A percentile compares a stretch with the other conserved stretches of the same genome.
Evolutionary conservation across 2,329 filamentous ascomycete species (phyloP).

Genomic region (Stagonosporopsis rhizophila): DNA sequence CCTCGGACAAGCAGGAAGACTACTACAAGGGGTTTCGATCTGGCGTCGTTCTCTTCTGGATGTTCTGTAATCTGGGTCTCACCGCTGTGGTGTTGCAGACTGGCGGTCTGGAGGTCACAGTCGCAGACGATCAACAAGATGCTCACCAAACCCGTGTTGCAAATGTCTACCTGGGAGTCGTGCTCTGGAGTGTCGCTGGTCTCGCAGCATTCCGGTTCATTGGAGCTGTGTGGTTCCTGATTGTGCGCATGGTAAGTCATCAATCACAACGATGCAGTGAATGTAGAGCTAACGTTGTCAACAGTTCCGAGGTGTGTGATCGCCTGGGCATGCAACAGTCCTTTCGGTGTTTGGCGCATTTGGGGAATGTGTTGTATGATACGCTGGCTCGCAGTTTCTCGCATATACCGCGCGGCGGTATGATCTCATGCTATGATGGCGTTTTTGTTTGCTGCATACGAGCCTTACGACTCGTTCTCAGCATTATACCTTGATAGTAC

Average conservation of each 20-base stretch:
- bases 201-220: slow-evolving; percentile 86
- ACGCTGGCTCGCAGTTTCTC: neutral
- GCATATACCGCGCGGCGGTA: neutral
- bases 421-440: slow-evolving; percentile 9
- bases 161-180: slow-evolving; percentile 83
- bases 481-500: slow-evolving; percentile 20
- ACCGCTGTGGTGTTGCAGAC: slow-evolving; percentile 85
- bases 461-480: slow-evolving; percentile 18
- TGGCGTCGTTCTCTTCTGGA: slow-evolving; percentile 91
- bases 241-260: slow-evolving; percentile 57
- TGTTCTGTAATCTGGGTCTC: slow-evolving; percentile 92
- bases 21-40: slow-evolving; percentile 98
- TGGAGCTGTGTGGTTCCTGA: slow-evolving; percentile 89
- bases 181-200: slow-evolving; percentile 87
- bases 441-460: slow-evolving; percentile 12
- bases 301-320: slow-evolving; percentile 61
- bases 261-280: neutral
- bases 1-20: slow-evolving; percentile 86
- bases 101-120: slow-evolving; percentile 72
- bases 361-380: slow-evolving; percentile 14
- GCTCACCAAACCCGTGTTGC: slow-evolving; percentile 63
- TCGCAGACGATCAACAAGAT: slow-evolving; percentile 50
- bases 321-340: neutral
- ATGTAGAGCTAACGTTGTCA: slow-evolving; percentile 34
- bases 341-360: slow-evolving; percentile 11